Base-by-base conservation (phyloP, 257 asterid genomes). In the Gynochthodes officinalis region DNA sequence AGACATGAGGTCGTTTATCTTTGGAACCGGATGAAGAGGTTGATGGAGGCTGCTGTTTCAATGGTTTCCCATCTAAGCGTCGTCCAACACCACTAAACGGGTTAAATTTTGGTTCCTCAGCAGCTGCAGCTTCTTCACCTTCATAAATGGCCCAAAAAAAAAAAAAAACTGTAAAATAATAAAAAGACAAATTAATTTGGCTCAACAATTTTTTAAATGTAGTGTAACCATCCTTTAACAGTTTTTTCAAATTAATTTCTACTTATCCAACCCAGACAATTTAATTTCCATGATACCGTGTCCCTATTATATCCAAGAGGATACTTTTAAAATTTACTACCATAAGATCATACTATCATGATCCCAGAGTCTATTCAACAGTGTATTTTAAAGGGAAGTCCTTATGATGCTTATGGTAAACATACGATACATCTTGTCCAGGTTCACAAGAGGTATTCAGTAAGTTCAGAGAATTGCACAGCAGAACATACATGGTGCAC, bases 51-150 rank as follows among this genome's bases (percentile, higher is more conserved):
- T 79, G 86, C 33, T 82, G 74, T 32, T 81, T 86, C 76, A 82
- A 65, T 28, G 96, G 86, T 78, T 87, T 95, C 60, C 99, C 99
- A 76, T 95, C 99, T 89, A 95, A 83, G 21, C 99, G 91, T 71
- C 96, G 83, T 13, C 87, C 98, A 1, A 76, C 69, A 32, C 99
- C 99, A 40, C 90, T 86, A 79, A 95, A 95, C 15, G 99, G 96
- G 67, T 84, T 92, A 66, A 95, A 89, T 80, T 92, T 90, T 21
- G 91, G 93, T 80, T 85, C 96, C 14, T 80, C 57, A 68, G 87
- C 98, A 13, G 78, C 82, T 3, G 82, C 75, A 74, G 83, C 84
- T 84, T 88, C 96, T 74, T 84, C 81, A 65, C 75, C 90, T 89
- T 86, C 67, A 75, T 32, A 60, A 73, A 49, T 9, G n/a, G 62